A percentile compares a stretch with the other conserved stretches of the same genome.
Conservation (phyloP, 306 rosid genomes). For the Castanea mollissima region DNA sequence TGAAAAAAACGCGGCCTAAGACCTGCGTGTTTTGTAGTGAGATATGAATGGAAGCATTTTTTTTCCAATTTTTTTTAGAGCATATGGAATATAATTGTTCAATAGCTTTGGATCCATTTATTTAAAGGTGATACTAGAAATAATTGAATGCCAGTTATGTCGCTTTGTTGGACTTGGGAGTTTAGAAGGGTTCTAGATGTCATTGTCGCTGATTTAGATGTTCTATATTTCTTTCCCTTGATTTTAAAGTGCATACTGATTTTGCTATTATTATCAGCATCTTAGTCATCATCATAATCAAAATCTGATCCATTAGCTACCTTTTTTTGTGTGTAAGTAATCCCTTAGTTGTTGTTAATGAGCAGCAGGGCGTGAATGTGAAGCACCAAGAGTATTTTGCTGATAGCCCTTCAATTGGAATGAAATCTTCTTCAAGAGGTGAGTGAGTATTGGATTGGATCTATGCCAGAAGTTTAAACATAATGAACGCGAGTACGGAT, state of each 20-base stretch:
- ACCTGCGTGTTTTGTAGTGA: no score
- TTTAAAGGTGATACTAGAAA: neutral
- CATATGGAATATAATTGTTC: neutral
- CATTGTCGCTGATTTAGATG: neutral
- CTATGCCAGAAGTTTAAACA: neutral
- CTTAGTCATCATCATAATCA: neutral
- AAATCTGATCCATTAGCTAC: neutral
- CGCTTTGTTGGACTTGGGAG: neutral
- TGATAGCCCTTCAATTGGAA: constrained; percentile 82
- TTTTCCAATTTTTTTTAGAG: no score
- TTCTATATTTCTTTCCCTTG: neutral
- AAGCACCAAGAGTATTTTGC: constrained; percentile 98
- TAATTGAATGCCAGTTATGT: neutral
- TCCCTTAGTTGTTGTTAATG: neutral
- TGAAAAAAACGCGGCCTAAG: no score
- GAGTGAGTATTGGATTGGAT: constrained; percentile 46
- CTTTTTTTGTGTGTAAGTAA: neutral
- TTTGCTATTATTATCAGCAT: neutral
- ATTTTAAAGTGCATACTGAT: neutral
- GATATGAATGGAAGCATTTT: no score
- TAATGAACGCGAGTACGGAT: no score
- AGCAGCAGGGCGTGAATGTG: constrained; percentile 66
- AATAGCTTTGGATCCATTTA: neutral
- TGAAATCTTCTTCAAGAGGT: constrained; percentile 86
- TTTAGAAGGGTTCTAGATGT: neutral